A percentile compares a stretch with the other conserved stretches of the same genome.
Evolutionary conservation across 2,329 filamentous ascomycete species (phyloP).

Genomic region (Epicoccum nigrum): DNA sequence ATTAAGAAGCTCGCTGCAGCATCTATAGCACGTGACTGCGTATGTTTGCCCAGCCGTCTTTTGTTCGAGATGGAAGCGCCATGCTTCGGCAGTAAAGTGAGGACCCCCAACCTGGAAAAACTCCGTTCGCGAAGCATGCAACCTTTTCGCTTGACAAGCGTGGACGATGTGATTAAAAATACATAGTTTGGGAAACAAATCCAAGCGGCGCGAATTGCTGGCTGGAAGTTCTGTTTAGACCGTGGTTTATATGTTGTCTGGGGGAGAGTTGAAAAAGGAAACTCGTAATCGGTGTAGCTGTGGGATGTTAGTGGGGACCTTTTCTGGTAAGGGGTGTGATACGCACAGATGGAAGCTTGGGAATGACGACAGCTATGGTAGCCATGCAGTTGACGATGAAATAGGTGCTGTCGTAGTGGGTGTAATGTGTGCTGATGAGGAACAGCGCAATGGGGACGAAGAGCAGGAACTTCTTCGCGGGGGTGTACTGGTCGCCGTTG

Average conservation of each 20-base stretch:
- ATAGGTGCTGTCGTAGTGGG: constrained; percentile 95
- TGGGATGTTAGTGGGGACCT: constrained; percentile 16
- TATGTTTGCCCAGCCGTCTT: constrained; percentile 21
- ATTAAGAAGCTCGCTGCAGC: constrained; percentile 16
- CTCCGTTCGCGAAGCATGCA: constrained; percentile 38
- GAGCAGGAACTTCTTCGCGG: constrained; percentile 96
- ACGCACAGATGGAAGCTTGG: constrained; percentile 93
- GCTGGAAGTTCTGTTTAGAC: constrained; percentile 11
- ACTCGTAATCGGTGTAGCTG: constrained; percentile 50
- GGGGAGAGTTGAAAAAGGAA: constrained; percentile 47
- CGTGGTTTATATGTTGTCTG: constrained; percentile 41
- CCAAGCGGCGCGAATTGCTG: constrained; percentile 31
- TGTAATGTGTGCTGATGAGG: constrained; percentile 97
- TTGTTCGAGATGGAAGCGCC: constrained; percentile 22
- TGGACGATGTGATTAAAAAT: constrained; percentile 41
- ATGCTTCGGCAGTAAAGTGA: constrained; percentile 7
- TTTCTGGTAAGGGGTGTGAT: no score
- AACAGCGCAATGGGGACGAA: constrained; percentile 94
- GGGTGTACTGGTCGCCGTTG: constrained; percentile 97
- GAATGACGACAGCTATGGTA: constrained; percentile 89
- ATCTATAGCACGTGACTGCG: constrained; percentile 20
- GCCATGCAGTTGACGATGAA: constrained; percentile 98
- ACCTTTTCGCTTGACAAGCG: constrained; percentile 29
- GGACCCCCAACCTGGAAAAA: constrained; percentile 31
- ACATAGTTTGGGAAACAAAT: constrained; percentile 44